These are phyloP conservation scores for Solanum tacnaense DNA, from an alignment of 257 asterid species.

Conservation along the genomic window DNA sequence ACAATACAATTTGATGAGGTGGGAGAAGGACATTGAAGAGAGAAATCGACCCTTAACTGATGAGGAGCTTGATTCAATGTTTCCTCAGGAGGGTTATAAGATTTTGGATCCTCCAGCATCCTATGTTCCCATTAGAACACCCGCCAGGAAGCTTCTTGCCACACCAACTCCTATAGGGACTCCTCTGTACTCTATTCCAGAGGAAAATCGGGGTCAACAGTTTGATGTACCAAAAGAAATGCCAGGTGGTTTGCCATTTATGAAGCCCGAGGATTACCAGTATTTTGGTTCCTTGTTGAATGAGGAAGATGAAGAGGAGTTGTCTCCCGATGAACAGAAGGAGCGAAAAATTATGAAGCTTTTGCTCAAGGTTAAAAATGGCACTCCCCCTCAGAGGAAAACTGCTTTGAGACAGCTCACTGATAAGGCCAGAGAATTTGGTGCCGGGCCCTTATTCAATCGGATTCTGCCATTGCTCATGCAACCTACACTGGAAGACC, in stretches of 20 bases:
- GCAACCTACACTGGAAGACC: slow-evolving; percentile 95
- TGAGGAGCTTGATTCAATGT: slow-evolving; percentile 81
- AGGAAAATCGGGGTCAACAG: slow-evolving; percentile 76
- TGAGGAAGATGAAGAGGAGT: slow-evolving; percentile 66
- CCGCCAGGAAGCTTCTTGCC: slow-evolving; percentile 85
- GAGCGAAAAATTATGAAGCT: slow-evolving; percentile 91
- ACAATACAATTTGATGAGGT: slow-evolving; percentile 70
- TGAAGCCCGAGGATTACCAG: slow-evolving; percentile 89
- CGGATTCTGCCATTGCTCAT: slow-evolving; percentile 84
- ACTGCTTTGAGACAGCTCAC: slow-evolving; percentile 91
- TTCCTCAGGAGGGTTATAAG: slow-evolving; percentile 86
- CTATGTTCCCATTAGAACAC: slow-evolving; percentile 86
- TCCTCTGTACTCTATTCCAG: slow-evolving; percentile 65
- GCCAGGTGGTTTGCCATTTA: slow-evolving; percentile 80
- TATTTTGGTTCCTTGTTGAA: slow-evolving; percentile 65
- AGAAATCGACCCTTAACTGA: slow-evolving; percentile 78
- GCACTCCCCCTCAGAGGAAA: slow-evolving; percentile 95
- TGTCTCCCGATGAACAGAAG: slow-evolving; percentile 78
- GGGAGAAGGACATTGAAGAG: slow-evolving; percentile 93
- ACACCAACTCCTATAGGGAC: slow-evolving; percentile 85
- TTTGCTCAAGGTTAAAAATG: slow-evolving; percentile 77
- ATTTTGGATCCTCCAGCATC: slow-evolving; percentile 77
- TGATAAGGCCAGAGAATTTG: slow-evolving; percentile 87
- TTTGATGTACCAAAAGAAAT: slow-evolving; percentile 80
- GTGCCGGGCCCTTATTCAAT: slow-evolving; percentile 87